Evolutionary conservation across 169 alveolate species (phyloP), one percentile per base, ranked within the genome.

Genomic region (Plasmodium inui): DNA sequence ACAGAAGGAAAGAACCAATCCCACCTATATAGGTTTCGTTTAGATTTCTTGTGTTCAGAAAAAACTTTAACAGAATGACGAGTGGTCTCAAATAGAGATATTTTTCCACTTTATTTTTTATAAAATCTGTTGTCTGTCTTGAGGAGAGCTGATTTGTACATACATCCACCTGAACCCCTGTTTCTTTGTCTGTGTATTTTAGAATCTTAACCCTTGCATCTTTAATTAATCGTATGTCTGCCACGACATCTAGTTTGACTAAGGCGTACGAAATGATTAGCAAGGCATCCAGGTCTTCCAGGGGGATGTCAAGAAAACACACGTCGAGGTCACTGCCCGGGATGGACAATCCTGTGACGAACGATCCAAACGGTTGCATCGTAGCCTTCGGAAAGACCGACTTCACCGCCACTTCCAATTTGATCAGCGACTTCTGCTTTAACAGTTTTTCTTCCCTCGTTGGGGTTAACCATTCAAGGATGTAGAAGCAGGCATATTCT

Each of bases 21-120:
- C 98, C 98, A 14, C 98, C 98, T 39, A 83, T 82, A 78, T 95
- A 96, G 12, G 97, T 95, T 79, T 96, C 98, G 73, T 95, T 95
- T 53, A 96, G 94, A 86, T 92, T 93, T 82, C 98, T 61, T 41
- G 96, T 55, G 74, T 94, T 96, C n/a, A 96, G 79, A 74, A 96
- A 96, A 30, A 96, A 83, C 92, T 96, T 96, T 46, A 96, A 19
- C 17, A 96, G 79, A 44, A 96, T 55, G 9, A 96, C 94, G 22
- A 96, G 83, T 2, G 98, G 98, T 83, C 96, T 95, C 94, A 96
- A 83, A 83, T 96, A 96, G 83, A 95, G 67, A 92, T 78, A 96
- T 76, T 95, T 81, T 39, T 91, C 76, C 74, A 96, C 80, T 95
- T 96, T 85, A 14, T 50, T 80, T 89, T 46, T 37, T 34, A 89